A percentile compares a stretch with the other conserved stretches of the same genome.
phyloP scores from a whole-genome alignment of 1,139 yeast species.

The Blastobotrys niveus region DNA sequence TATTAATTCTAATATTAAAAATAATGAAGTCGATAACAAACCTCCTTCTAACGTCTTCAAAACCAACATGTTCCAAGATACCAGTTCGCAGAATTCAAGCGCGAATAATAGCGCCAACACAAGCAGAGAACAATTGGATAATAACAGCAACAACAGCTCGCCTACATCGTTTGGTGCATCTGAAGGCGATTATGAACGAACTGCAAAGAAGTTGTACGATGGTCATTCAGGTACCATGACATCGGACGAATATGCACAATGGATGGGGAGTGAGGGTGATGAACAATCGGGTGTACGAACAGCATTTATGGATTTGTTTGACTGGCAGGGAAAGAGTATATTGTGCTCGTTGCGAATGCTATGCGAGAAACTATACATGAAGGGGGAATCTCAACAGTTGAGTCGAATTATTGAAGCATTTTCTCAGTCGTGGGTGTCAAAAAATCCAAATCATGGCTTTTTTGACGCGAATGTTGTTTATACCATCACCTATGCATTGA shows the following conservation, averaged over 20 bases:
- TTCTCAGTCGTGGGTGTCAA: constrained; percentile 58
- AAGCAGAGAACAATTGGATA: constrained; percentile 1
- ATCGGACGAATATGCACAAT: constrained; percentile 30
- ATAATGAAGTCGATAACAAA: no score
- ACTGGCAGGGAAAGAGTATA: constrained; percentile 28
- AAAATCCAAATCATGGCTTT: constrained; percentile 43
- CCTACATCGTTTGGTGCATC: constrained; percentile 1
- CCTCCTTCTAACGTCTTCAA: no score
- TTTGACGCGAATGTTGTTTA: constrained; percentile 61
- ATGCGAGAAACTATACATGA: constrained; percentile 61
- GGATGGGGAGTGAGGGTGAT: constrained; percentile 29
- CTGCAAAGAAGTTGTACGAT: constrained; percentile 25
- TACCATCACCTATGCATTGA: constrained; percentile 63
- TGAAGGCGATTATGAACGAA: constrained; percentile 5
- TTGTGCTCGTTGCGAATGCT: constrained; percentile 52
- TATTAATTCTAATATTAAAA: background rate
- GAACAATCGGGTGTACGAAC: constrained; percentile 21
- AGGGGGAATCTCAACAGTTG: constrained; percentile 78
- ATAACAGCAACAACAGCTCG: constrained; percentile 2
- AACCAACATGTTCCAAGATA: no score
- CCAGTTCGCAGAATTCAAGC: background rate
- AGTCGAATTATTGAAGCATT: constrained; percentile 68
- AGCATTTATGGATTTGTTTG: constrained; percentile 31
- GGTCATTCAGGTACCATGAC: constrained; percentile 23
- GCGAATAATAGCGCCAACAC: constrained; percentile 6